Percentiles rank a stretch among this genome's conserved stretches.
phyloP scores from a whole-genome alignment of 2,329 filamentous ascomycete genomes.

The Verticillium nubilum region DNA sequence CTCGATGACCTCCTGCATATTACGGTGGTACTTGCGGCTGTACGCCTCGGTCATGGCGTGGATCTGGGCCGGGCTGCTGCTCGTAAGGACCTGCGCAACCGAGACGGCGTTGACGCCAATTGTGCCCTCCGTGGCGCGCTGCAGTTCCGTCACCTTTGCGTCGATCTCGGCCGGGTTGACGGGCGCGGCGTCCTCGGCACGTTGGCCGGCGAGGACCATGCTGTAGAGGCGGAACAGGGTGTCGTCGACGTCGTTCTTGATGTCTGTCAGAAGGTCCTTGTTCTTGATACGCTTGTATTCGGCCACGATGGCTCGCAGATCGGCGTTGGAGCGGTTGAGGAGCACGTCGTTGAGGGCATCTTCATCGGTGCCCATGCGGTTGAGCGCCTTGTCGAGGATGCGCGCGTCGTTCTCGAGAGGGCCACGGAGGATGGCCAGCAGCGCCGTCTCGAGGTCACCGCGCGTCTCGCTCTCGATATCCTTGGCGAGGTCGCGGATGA shows the following conservation, averaged over 20 bases:
- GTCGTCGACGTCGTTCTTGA: conserved; percentile 25
- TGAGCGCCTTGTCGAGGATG: conserved; percentile 22
- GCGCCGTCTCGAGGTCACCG: conserved; percentile 21
- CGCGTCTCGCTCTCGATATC: conserved; percentile 27
- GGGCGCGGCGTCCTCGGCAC: conserved; percentile 21
- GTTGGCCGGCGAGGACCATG: conserved; percentile 22
- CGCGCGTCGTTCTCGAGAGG: conserved; percentile 26
- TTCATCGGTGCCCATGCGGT: conserved; percentile 24
- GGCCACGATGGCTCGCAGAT: conserved; percentile 23
- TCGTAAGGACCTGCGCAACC: conserved; percentile 25
- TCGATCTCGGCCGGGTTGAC: conserved; percentile 23
- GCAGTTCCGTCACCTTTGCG: conserved; percentile 24
- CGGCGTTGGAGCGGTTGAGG: conserved; percentile 27
- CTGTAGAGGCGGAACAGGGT: conserved; percentile 25
- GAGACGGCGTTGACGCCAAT: conserved; percentile 22
- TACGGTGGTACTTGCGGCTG: conserved; percentile 24
- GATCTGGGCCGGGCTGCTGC: conserved; percentile 25
- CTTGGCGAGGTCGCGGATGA: conserved; percentile 24
- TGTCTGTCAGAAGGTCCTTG: conserved; percentile 21
- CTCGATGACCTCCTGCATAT: conserved; percentile 24
- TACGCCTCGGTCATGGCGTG: conserved; percentile 22
- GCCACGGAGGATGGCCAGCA: conserved; percentile 23
- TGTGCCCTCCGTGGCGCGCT: conserved; percentile 24
- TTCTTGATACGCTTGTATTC: conserved; percentile 22
- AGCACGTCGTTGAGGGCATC: conserved; percentile 27